Base-by-base conservation (phyloP, 805 yeast genomes). In the Yarrowia hollandica region DNA sequence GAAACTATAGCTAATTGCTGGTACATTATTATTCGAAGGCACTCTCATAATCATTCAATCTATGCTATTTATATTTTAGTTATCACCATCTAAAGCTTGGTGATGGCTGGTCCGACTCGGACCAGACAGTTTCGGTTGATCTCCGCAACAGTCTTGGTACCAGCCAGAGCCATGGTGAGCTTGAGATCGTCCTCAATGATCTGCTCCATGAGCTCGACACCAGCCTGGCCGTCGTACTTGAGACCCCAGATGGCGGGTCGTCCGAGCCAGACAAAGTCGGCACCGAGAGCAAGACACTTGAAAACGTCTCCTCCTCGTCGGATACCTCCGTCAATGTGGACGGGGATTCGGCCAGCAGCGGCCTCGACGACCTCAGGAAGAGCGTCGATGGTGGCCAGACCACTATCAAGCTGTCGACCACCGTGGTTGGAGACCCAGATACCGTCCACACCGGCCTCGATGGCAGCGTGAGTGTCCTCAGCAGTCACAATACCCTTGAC, bases 391-490 rank as follows among this genome's bases (percentile, higher is more conserved):
- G 89, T 82, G 0, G 90, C 79, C 61, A 78, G 73, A 0, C 85
- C 76, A 37, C 78, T 81, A 64, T 86, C 91, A 44, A 86, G 73
- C 67, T 85, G 90, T 59, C 90, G 74, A 10, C 90, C 91, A 18
- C 90, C 91, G 68, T 86, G 90, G 66, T 86, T 86, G 11, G 90
- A 84, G 14, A 86, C 73, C 42, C 85, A 77, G 22, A 84, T 81
- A 7, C 89, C 91, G 37, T 79, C 79, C 33, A 82, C 79, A 0
- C 86, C 86, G 60, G 78, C 71, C 58, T 79, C 79, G 5, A 80
- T 78, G 6, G 90, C 88, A 52, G 72, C 67, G 14, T 82, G 71
- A 1, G 84, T 80, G 67, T 86, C 91, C 62, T 84, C 89, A 14
- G 80, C 81, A 7, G 85, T 74, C 68, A 84, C 87, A 9, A 86